Conservation (phyloP, 495 filamentous ascomycete genomes). For the Daldinia concentrica region DNA sequence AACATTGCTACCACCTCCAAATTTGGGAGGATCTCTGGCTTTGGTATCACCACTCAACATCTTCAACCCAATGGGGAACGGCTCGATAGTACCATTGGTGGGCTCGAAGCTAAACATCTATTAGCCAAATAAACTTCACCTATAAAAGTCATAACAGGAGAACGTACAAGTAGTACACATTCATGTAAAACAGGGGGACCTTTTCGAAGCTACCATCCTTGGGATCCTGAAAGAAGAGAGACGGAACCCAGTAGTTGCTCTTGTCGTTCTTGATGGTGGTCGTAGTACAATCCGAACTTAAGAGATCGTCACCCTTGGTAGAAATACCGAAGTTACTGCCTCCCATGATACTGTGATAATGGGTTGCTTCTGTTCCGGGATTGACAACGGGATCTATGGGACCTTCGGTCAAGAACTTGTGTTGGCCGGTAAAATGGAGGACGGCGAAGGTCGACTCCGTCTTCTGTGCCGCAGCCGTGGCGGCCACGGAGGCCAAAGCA, state of each 20-base stretch:
- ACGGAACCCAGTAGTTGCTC: conserved; percentile 82
- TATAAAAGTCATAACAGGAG: neutral
- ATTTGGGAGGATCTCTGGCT: conserved; percentile 53
- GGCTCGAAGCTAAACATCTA: conserved; percentile 61
- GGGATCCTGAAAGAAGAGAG: conserved; percentile 68
- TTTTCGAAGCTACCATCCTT: conserved; percentile 68
- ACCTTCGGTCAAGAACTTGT: conserved; percentile 61
- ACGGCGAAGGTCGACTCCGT: conserved; percentile 55
- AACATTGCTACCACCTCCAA: conserved; percentile 47
- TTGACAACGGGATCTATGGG: conserved; percentile 72
- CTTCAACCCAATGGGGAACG: conserved; percentile 75
- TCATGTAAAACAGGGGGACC: conserved; percentile 67
- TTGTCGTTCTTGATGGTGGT: conserved; percentile 71
- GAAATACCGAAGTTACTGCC: conserved; percentile 74
- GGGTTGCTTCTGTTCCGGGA: conserved; percentile 65
- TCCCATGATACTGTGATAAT: conserved; percentile 75
- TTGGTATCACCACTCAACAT: conserved; percentile 74
- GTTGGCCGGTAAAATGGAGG: conserved; percentile 54
- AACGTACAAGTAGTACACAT: conserved; percentile 76
- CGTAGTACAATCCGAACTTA: conserved; percentile 71
- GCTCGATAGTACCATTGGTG: conserved; percentile 65
- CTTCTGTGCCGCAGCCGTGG: conserved; percentile 48
- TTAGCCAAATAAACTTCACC: conserved; percentile 4
- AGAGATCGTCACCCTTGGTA: conserved; percentile 66
- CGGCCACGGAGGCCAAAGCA: conserved; percentile 44